Base-by-base conservation (phyloP, 805 yeast genomes). In the Isabelozyma gotoi region DNA sequence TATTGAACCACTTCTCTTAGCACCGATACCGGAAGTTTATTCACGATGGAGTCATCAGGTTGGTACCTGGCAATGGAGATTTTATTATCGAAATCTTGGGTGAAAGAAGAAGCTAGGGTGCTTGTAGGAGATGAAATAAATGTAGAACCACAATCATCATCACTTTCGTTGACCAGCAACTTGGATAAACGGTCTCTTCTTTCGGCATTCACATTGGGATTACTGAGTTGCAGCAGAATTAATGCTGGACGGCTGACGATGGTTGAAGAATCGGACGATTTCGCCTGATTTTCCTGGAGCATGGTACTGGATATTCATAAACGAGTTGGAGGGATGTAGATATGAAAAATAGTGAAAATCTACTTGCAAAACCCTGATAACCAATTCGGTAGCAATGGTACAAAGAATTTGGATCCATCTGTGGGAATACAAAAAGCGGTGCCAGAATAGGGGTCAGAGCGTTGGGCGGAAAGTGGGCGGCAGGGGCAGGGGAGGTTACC, bases 1-100 rank as follows among this genome's bases (percentile, higher is more conserved):
- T 60, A 47, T 39, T 58, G 53, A 31, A 62, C 49, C 4, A 63
- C 43, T 14, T 44, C 47, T 8, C 27, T 39, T 15, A 52, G 36
- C 6, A 54, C 33, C 24, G 36, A 32, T 17, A 40, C 27, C 14
- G 62, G 58, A 7, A 58, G 41, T 33, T 21, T 45, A 5, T 19
- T 19, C 15, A 56, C 31, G 21, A 56, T 40, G 10, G 52, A 44
- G 8, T 38, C 40, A 6, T 17, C 20, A 10, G 48, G 54, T 21
- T 47, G 52, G 14, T 10, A 35, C 14, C 19, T 14, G 20, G 38
- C 24, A n/a, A 14, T 10, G 5, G 29, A 10, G 29, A 24, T 24
- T 24, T 24, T 24, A n/a, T 4, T 24, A n/a, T 24, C 29, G 29
- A 24, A 24, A n/a, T 24, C 29, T 10, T 24, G 29, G 29, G 29